Evolutionary conservation across 202 grass and related monocot genomes (phyloP).

Genomic region (Sporobolus alterniflorus): DNA sequence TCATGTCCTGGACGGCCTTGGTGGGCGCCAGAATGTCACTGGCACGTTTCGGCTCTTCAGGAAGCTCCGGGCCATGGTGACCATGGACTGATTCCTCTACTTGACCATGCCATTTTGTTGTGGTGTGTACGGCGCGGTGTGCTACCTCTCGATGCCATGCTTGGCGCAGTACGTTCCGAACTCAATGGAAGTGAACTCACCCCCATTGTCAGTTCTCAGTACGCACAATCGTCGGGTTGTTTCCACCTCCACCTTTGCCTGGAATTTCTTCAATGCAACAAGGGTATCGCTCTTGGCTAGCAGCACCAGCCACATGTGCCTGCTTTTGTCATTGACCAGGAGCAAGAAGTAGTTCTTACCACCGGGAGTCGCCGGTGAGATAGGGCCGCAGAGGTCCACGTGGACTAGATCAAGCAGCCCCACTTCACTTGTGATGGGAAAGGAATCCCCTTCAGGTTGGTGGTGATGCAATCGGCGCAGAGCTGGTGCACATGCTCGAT

Average conservation of each 20-base stretch:
- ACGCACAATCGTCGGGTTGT: too few species aligned
- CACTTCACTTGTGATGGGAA: neutral
- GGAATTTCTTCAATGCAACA: too few species aligned
- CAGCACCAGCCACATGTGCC: neutral
- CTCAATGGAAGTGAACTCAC: too few species aligned
- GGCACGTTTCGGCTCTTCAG: neutral
- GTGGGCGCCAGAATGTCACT: neutral
- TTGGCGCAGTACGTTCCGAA: too few species aligned
- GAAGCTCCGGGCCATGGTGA: neutral
- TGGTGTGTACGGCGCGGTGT: too few species aligned
- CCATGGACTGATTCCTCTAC: neutral
- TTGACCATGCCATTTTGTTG: neutral
- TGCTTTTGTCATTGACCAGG: neutral
- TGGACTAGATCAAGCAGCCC: neutral
- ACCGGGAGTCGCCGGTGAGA: too few species aligned
- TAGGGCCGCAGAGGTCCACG: neutral
- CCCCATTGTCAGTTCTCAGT: too few species aligned
- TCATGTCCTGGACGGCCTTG: neutral
- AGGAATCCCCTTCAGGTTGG: neutral
- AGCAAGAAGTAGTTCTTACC: neutral
- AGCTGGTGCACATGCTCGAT: neutral
- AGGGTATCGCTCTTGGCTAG: neutral
- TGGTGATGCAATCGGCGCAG: neutral
- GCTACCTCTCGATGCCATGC: too few species aligned
- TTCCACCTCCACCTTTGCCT: too few species aligned